A percentile compares a stretch with the other conserved stretches of the same genome.
These are phyloP conservation scores for Arthrobotrys musiformis DNA, from an alignment of 2,329 filamentous ascomycete species.

Conservation along the genomic window DNA sequence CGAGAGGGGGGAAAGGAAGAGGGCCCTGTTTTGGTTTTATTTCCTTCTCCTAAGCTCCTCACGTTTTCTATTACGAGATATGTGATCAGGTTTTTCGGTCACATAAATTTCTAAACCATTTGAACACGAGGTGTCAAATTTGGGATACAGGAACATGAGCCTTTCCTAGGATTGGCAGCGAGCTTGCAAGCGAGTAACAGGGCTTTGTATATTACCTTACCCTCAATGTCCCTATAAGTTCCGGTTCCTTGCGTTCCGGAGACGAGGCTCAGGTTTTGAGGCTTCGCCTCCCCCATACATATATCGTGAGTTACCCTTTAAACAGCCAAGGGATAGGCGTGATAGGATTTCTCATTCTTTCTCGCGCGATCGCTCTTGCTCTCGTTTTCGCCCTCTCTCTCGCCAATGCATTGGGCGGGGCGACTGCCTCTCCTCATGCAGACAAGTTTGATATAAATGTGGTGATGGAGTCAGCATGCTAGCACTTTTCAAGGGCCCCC, in stretches of 20 bases:
- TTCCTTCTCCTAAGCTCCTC: not conserved
- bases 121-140: not conserved
- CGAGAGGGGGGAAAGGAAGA: not conserved
- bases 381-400: no score
- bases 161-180: constrained; percentile 4
- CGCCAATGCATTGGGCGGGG: constrained; percentile 24
- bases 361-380: no score
- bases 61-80: not conserved
- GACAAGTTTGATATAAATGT: not conserved
- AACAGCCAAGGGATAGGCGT: constrained; percentile 11
- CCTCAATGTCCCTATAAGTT: constrained; percentile 22
- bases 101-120: not conserved
- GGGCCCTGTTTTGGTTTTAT: not conserved
- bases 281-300: constrained; percentile 12
- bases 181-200: no score
- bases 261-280: constrained; percentile 12
- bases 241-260: constrained; percentile 38
- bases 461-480: not conserved
- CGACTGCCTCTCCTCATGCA: not conserved
- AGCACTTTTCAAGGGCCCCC: no score
- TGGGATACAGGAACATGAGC: no score
- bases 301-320: constrained; percentile 10
- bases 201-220: constrained; percentile 14
- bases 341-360: not conserved
- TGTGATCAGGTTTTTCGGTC: not conserved